Base-by-base conservation (phyloP, 805 yeast genomes). In the Ogataea glucozyma region DNA sequence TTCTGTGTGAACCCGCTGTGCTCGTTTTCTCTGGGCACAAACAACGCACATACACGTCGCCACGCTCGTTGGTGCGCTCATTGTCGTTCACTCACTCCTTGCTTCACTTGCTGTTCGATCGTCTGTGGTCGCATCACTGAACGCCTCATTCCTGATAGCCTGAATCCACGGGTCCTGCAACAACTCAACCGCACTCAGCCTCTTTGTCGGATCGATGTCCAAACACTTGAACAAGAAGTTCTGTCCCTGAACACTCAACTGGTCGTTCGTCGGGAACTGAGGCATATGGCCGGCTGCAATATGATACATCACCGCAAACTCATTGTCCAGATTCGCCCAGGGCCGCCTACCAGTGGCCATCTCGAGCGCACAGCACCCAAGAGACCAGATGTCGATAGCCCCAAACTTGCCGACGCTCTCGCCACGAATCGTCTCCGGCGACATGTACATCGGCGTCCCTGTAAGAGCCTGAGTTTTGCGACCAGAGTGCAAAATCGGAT, bases 381-480 rank as follows among this genome's bases (percentile, higher is more conserved):
- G 70, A 0, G 99, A 88, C 99, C 99, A 93, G 24, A 93, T 86
- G 66, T 93, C 99, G 44, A 71, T 76, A 3, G 82, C 79, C 3
- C 90, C 90, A 50, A 73, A 77, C 42, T 72, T 69, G 24, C 83
- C 84, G 1, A 75, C 59, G 1, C 73, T 64, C 5, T 77, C 72
- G 2, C 97, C 97, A 1, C 93, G 87, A 45, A 93, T 88, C 0
- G 88, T 86, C 58, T 93, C 99, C 0, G 99, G 99, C 0, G 98
- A 88, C 98, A 93, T 91, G 66, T 93, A 93, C 97, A 91, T 93
- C 12, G 98, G 98, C 0, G 99, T 93, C 29, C 99, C 99, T 2
- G 95, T 82, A 71, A 85, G 74, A 11, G 56, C 59, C 42, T 60
- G 60, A 4, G 62, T 54, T 36, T 57, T 60, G 23, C 56, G 48